A percentile compares a stretch with the other conserved stretches of the same genome.
These are phyloP conservation scores for Corymbia calophylla DNA, from an alignment of 441 rosid genomes.

Conservation along the genomic window DNA sequence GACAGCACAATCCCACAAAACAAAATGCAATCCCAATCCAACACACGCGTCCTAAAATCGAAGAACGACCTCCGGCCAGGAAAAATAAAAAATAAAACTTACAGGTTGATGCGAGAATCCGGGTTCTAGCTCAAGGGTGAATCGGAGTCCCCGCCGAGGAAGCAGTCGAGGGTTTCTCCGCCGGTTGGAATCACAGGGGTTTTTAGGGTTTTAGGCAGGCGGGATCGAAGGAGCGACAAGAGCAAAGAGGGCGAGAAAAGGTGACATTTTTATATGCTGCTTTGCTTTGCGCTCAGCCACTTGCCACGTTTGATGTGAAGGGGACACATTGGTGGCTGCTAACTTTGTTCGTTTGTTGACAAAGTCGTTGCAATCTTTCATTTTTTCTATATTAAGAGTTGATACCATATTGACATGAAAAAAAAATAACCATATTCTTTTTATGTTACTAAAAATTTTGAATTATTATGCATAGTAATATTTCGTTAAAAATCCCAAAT, in stretches of 20 bases:
- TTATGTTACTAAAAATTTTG: too few relatives aligned
- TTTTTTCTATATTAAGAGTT: background rate
- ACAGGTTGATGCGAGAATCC: background rate
- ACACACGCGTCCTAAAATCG: background rate
- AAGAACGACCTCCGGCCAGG: background rate
- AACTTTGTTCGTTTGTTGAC: background rate
- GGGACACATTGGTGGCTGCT: background rate
- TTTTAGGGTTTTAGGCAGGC: background rate
- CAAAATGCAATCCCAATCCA: background rate
- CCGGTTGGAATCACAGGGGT: fast-evolving
- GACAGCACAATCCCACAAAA: background rate
- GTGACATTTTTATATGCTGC: background rate
- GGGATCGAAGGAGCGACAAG: background rate
- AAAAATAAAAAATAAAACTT: background rate
- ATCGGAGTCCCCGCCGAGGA: background rate
- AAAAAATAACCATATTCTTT: too few relatives aligned
- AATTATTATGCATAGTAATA: too few relatives aligned
- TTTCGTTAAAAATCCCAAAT: too few relatives aligned
- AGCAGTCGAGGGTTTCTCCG: background rate
- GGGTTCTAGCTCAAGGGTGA: background rate
- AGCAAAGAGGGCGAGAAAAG: background rate
- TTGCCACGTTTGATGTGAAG: background rate
- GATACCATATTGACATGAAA: background rate
- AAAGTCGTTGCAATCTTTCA: background rate
- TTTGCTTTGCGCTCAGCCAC: background rate